Percentiles rank a stretch among this genome's conserved stretches.
These are phyloP conservation scores for Metarhizium brunneum DNA, from an alignment of 2,329 filamentous ascomycete species.

Conservation along the genomic window DNA sequence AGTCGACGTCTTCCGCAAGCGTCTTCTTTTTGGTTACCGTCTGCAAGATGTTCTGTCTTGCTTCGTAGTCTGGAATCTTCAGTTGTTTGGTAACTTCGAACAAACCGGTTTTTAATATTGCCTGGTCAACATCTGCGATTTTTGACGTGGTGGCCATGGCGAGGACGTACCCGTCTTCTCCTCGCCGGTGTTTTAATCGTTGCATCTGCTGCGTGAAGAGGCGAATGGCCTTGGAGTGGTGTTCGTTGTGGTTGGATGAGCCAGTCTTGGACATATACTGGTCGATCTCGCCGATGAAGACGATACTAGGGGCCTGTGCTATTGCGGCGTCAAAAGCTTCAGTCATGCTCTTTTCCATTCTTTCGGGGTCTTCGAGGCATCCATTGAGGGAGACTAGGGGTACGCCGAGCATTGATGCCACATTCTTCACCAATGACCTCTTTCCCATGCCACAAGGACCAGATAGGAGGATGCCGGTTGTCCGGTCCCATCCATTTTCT, in stretches of 20 bases:
- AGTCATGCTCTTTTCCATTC: slow-evolving; percentile 27
- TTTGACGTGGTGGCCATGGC: slow-evolving; percentile 87
- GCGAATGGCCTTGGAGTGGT: slow-evolving; percentile 79
- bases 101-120: slow-evolving; percentile 60
- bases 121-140: slow-evolving; percentile 76
- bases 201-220: slow-evolving; percentile 85
- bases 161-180: slow-evolving; percentile 68
- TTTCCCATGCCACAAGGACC: slow-evolving; percentile 77
- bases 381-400: slow-evolving; percentile 53
- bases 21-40: slow-evolving; percentile 59
- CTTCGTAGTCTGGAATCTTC: slow-evolving; percentile 71
- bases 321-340: slow-evolving; percentile 65
- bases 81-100: slow-evolving; percentile 84
- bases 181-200: slow-evolving; percentile 59
- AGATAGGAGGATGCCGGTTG: slow-evolving; percentile 58
- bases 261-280: slow-evolving; percentile 66
- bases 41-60: slow-evolving; percentile 68
- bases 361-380: slow-evolving; percentile 29
- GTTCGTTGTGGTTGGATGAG: slow-evolving; percentile 74
- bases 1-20: slow-evolving; percentile 63
- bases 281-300: slow-evolving; percentile 91
- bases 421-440: slow-evolving; percentile 64
- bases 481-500: slow-evolving; percentile 8
- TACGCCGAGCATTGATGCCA: slow-evolving; percentile 62
- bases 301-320: slow-evolving; percentile 72